These are phyloP conservation scores for Suhomyces kilbournensis DNA, from an alignment of 805 yeast genomes.

Conservation along the genomic window DNA sequence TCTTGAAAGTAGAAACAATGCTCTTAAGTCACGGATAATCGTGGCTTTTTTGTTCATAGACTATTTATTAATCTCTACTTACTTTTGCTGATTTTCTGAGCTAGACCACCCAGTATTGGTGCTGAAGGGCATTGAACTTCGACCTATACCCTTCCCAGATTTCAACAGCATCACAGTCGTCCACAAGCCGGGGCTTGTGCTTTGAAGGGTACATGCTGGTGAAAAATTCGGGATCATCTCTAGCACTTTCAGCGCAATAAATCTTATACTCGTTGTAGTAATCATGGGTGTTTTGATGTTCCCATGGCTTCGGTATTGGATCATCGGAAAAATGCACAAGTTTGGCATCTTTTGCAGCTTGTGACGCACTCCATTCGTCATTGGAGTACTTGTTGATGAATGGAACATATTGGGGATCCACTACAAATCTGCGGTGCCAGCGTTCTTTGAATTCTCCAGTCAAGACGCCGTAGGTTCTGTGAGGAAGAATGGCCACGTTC, in stretches of 20 bases:
- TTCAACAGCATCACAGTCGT: slow-evolving; percentile 28
- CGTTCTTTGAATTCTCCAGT: slow-evolving; percentile 46
- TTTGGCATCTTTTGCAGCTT: slow-evolving; percentile 30
- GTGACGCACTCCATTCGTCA: slow-evolving; percentile 32
- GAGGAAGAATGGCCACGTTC: slow-evolving; percentile 44
- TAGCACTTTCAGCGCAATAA: slow-evolving; percentile 19
- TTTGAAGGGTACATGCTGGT: slow-evolving; percentile 15
- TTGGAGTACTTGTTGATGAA: slow-evolving; percentile 15
- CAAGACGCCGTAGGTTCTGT: slow-evolving; percentile 47
- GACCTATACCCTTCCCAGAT: slow-evolving; percentile 18
- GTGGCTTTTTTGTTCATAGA: too few relatives aligned
- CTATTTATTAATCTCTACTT: neutral
- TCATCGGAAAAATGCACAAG: slow-evolving; percentile 63
- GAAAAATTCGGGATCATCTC: slow-evolving; percentile 14
- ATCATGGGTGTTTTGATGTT: slow-evolving; percentile 17
- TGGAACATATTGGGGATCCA: slow-evolving; percentile 45
- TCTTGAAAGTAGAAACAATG: too few relatives aligned
- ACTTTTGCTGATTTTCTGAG: neutral
- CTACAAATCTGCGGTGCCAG: slow-evolving; percentile 39
- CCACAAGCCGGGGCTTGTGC: slow-evolving; percentile 24
- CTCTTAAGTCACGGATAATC: too few relatives aligned
- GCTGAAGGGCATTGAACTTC: neutral
- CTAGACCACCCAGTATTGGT: neutral
- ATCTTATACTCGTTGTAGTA: slow-evolving; percentile 25
- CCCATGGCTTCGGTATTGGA: slow-evolving; percentile 70